Base-by-base conservation (phyloP, 768 basidiomycete species). In the Lactarius akahatsu region DNA sequence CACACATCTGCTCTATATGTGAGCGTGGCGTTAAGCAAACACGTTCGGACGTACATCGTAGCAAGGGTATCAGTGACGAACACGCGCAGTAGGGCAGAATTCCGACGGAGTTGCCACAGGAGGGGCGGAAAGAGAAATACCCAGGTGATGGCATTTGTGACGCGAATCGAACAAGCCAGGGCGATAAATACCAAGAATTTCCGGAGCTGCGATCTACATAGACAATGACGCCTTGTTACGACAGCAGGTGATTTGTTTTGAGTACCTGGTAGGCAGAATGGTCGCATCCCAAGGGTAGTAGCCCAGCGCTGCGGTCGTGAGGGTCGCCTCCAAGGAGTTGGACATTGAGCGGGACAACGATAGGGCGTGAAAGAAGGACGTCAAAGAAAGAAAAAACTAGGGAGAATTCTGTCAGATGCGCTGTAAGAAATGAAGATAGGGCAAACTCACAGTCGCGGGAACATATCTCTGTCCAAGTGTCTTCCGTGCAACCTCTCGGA, bases 111-210 rank as follows among this genome's bases (percentile, higher is more conserved):
- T 41, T 78, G 78, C 85, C 83, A 87, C 1, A 90, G 69, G 7
- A 94, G 78, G 60, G 81, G 77, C 1, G 74, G 66, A 52, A 89
- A 85, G 62, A 96, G 79, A 71, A 85, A 91, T 5, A 84, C 62
- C 96, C 96, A 98, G 28, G 97, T 84, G 11, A 96, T 80, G 5
- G 86, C 86, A 71, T 91, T 96, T 2, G 96, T 97, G 2, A 96
- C 91, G n/a, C 97, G 83, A 30, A 96, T 78, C 59, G 88, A 84
- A 70, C 92, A 94, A 0, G 92, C 87, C 8, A 93, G 67, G 0
- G 90, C 92, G 8, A 91, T 92, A 57, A 94, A 82, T 0, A 79
- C 16, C 2, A 91, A 74, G 20, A 82, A 71, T 59, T 72, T 66
- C 52, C 75, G 71, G 23, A 77, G 69, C 13, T 73, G 74, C 9